A percentile compares a stretch with the other conserved stretches of the same genome.
These are phyloP conservation scores for Rhizomucor miehei DNA, from an alignment of 371 early-diverging fungal species.

Conservation along the genomic window DNA sequence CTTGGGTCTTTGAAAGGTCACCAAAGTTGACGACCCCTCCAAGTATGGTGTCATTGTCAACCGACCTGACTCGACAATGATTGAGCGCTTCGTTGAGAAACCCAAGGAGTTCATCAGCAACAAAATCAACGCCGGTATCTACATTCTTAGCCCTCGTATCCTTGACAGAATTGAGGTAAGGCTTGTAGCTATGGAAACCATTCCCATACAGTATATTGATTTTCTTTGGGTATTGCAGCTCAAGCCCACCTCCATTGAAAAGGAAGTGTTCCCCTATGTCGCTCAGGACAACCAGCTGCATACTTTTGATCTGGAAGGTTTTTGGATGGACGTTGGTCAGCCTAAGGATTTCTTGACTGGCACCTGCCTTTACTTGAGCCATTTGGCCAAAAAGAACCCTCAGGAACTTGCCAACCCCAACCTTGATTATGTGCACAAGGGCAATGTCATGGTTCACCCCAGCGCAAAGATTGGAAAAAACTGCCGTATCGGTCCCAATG, in stretches of 20 bases:
- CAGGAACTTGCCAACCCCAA: slow-evolving; percentile 68
- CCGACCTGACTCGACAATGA: slow-evolving; percentile 64
- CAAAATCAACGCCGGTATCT: slow-evolving; percentile 99
- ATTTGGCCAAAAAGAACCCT: slow-evolving; percentile 75
- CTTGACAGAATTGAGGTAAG: slow-evolving; percentile 88
- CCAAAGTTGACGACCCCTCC: slow-evolving; percentile 98
- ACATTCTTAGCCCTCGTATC: slow-evolving; percentile 92
- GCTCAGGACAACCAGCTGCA: slow-evolving; percentile 85
- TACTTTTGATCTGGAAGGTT: slow-evolving; percentile 94
- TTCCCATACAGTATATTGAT: too few species aligned
- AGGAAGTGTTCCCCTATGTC: slow-evolving; percentile 97
- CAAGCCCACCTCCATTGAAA: slow-evolving; percentile 96
- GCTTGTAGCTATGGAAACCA: not conserved
- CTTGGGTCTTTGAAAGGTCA: slow-evolving; percentile 56
- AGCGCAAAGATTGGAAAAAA: slow-evolving; percentile 90
- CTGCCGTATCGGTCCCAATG: slow-evolving; percentile 96
- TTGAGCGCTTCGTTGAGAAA: slow-evolving; percentile 99
- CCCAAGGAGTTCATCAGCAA: slow-evolving; percentile 94
- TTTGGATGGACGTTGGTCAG: slow-evolving; percentile 99
- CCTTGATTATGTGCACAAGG: slow-evolving; percentile 69
- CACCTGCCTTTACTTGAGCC: slow-evolving; percentile 90
- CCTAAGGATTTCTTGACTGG: slow-evolving; percentile 98
- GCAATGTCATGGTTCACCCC: slow-evolving; percentile 91
- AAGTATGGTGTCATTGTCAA: slow-evolving; percentile 97
- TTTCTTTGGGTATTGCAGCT: slow-evolving; percentile 40